Conservation (phyloP, 176 grass and related monocot genomes). For the Stipa capillata region DNA sequence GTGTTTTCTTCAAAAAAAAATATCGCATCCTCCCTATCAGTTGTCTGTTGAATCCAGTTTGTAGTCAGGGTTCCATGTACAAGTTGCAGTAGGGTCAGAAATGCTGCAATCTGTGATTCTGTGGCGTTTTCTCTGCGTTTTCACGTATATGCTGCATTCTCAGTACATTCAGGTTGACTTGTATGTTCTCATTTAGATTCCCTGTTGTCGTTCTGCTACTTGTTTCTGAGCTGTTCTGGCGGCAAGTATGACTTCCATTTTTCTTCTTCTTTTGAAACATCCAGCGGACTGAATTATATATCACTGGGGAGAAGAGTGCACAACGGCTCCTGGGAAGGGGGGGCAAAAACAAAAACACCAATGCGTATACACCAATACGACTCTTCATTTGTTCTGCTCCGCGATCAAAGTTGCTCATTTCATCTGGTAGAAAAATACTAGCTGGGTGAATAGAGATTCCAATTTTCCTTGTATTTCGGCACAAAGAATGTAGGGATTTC, state of each 20-base stretch:
- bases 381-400: not conserved
- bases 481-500: not conserved
- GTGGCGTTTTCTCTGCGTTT: too few species aligned
- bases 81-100: constrained; percentile 44
- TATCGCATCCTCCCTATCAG: not conserved
- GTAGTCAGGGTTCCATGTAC: constrained; percentile 22
- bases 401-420: not conserved
- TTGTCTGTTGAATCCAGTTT: not conserved
- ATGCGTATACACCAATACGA: not conserved
- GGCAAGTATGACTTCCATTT: not conserved
- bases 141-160: too few species aligned
- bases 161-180: constrained; percentile 28
- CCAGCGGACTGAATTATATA: not conserved
- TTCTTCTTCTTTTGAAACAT: constrained; percentile 1
- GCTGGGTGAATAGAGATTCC: not conserved
- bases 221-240: constrained; percentile 27
- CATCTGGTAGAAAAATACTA: not conserved
- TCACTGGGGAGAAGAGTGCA: not conserved
- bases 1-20: too few species aligned
- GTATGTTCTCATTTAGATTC: constrained; percentile 6
- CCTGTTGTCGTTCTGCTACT: constrained; percentile 25
- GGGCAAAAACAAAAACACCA: not conserved
- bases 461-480: not conserved
- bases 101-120: constrained; percentile 45
- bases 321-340: not conserved